Conservation (phyloP, 768 basidiomycete species). For the Suillus brevipes region DNA sequence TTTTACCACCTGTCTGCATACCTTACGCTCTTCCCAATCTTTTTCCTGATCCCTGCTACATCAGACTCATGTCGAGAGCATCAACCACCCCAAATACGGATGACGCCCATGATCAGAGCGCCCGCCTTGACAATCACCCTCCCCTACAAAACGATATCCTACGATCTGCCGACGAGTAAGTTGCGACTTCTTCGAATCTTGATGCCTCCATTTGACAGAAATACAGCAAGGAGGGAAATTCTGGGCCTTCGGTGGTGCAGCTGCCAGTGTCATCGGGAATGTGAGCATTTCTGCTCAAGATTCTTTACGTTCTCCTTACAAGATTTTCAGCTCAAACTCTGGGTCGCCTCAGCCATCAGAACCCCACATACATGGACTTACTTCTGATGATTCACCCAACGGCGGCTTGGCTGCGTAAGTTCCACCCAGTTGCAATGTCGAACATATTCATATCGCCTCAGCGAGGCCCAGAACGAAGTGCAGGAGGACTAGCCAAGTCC, state of each 20-base stretch:
- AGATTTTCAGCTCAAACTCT: too few relatives aligned
- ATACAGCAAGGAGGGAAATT: background rate
- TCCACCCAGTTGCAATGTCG: background rate
- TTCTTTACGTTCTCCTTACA: background rate
- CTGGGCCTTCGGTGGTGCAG: background rate
- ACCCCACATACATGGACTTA: background rate
- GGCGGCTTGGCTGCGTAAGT: background rate
- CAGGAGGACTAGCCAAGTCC: background rate
- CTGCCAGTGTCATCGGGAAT: background rate
- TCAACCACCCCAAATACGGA: background rate
- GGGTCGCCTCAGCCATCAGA: background rate
- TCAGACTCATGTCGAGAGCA: background rate
- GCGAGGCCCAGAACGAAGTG: background rate
- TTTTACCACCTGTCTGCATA: background rate
- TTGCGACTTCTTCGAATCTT: background rate
- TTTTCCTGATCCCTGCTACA: too few relatives aligned
- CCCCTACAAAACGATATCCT: background rate
- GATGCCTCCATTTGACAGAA: background rate
- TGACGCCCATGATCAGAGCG: background rate
- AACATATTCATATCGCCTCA: background rate
- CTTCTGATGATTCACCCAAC: background rate
- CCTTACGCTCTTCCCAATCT: background rate
- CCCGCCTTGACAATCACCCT: background rate
- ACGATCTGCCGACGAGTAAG: background rate
- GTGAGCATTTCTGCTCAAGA: background rate